Evolutionary conservation across 441 rosid genomes (phyloP).

Genomic region (Biscutella auriculata): DNA sequence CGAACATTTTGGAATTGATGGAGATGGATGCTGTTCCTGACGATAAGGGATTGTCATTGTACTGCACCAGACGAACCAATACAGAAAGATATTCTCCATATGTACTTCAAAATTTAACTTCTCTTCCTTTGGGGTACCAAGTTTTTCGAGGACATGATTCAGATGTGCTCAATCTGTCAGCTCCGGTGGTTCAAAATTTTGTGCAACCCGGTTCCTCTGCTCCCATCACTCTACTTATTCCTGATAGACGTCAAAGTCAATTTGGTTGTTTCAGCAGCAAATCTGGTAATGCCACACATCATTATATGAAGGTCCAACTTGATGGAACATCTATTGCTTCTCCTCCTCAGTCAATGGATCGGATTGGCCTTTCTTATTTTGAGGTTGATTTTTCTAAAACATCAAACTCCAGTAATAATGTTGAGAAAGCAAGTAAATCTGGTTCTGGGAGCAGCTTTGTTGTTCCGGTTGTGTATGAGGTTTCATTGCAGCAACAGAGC

Average conservation of each 20-base stretch:
- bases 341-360: conserved; percentile 81
- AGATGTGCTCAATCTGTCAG: conserved; percentile 34
- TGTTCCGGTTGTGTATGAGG: conserved; percentile 87
- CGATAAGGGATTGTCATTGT: conserved; percentile 27
- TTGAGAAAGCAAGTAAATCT: conserved; percentile 31
- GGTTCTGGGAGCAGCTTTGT: conserved; percentile 42
- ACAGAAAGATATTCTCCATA: conserved; percentile 76
- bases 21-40: conserved; percentile 31
- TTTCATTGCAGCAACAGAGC: conserved; percentile 74
- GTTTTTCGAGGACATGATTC: conserved; percentile 48
- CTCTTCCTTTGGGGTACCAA: conserved; percentile 60
- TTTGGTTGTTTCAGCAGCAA: conserved; percentile 54
- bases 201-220: conserved; percentile 68
- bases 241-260: conserved; percentile 37
- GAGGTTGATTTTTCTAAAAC: conserved; percentile 84
- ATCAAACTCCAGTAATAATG: conserved; percentile 25
- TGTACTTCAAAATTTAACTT: conserved; percentile 77
- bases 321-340: conserved; percentile 76
- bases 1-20: conserved; percentile 45
- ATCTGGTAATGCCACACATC: conserved; percentile 56
- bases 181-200: conserved; percentile 35
- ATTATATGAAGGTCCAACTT: conserved; percentile 67
- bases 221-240: conserved; percentile 58
- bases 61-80: conserved; percentile 28
- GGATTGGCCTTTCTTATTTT: conserved; percentile 71